Evolutionary conservation across 2,329 filamentous ascomycete genomes (phyloP), one percentile per base, ranked within the genome.

Genomic region (Rhynchosporium secalis): DNA sequence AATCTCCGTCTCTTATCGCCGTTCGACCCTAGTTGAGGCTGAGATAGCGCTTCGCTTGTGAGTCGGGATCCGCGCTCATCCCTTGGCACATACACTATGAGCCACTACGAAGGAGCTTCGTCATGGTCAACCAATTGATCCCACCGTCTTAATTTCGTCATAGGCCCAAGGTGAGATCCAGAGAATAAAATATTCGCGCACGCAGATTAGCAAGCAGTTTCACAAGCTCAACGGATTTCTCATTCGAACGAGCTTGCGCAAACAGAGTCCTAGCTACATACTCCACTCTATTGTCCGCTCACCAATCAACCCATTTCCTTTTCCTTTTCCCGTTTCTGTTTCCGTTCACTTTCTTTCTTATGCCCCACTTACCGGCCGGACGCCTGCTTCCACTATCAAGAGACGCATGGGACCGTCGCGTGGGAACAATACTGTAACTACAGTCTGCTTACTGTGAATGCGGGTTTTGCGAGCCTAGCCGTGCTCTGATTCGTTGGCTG

Each of bases 1-100:
- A 36, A 52, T n/a, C 15, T 31, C 49, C 49, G 49, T 8, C 3
- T 28, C 49, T 52, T 40, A 52, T 52, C 48, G 15, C 48, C 48
- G 48, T 20, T 38, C 28, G 6, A 4, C 48, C 48, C 48, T 31
- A n/a, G 48, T 36, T 51, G 31, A 51, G 20, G 33, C 36, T 51
- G 48, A 51, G 48, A 51, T 51, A 51, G 29, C 33, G 33, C 49
- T 40, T 52, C 49, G 49, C 15, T 26, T 52, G 15, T 52, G 49
- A 52, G 15, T 40, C 49, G 26, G 20, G 49, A 52, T 52, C 49
- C 36, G 29, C 29, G 33, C 6, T 40, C 12, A 15, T 33, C 33
- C 33, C 49, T 52, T 52, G 49, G 49, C 33, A 33, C 49, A 38
- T 31, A 38, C 49, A 52, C 49, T 28, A 52, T 52, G 49, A 51